phyloP scores from a whole-genome alignment of 768 basidiomycete species.

The Boletus sp. region DNA sequence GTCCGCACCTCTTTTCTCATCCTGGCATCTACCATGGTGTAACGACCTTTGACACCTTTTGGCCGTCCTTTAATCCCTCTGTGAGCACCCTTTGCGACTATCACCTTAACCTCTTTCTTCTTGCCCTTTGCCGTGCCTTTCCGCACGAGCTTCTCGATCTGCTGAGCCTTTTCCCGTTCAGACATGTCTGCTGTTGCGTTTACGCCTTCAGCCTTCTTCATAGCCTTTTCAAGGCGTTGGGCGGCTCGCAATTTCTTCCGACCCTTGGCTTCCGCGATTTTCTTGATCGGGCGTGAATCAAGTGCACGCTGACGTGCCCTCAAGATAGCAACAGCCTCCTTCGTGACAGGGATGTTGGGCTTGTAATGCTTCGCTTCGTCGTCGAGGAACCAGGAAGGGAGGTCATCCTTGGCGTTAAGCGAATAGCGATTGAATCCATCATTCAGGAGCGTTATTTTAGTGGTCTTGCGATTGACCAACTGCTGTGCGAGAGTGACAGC shows the following conservation, averaged over 20 bases:
- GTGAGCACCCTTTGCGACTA: conserved; percentile 90
- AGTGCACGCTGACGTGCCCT: conserved; percentile 89
- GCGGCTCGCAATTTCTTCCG: conserved; percentile 91
- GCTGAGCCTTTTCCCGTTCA: conserved; percentile 92
- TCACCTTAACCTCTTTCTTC: conserved; percentile 75
- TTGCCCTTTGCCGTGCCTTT: conserved; percentile 71
- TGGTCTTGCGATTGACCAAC: conserved; percentile 86
- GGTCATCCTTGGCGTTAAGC: conserved; percentile 84
- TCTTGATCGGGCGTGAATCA: conserved; percentile 97
- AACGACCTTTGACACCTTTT: conserved; percentile 93
- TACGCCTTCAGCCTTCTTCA: conserved; percentile 95
- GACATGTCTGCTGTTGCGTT: conserved; percentile 84
- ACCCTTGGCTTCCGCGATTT: conserved; percentile 97
- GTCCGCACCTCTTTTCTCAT: conserved; percentile 83
- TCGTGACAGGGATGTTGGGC: conserved; percentile 92
- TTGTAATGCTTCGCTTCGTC: conserved; percentile 94
- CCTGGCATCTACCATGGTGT: conserved; percentile 89
- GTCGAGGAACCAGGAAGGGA: conserved; percentile 96
- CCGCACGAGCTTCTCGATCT: conserved; percentile 89
- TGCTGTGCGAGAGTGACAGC: conserved; percentile 89
- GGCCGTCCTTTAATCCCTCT: conserved; percentile 90
- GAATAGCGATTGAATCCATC: conserved; percentile 96
- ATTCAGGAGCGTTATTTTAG: conserved; percentile 84
- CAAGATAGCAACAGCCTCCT: conserved; percentile 84
- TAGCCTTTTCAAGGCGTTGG: conserved; percentile 82